A percentile compares a stretch with the other conserved stretches of the same genome.
Conservation (phyloP, 2,329 filamentous ascomycete genomes). For the Aspergillus sclerotialis region DNA sequence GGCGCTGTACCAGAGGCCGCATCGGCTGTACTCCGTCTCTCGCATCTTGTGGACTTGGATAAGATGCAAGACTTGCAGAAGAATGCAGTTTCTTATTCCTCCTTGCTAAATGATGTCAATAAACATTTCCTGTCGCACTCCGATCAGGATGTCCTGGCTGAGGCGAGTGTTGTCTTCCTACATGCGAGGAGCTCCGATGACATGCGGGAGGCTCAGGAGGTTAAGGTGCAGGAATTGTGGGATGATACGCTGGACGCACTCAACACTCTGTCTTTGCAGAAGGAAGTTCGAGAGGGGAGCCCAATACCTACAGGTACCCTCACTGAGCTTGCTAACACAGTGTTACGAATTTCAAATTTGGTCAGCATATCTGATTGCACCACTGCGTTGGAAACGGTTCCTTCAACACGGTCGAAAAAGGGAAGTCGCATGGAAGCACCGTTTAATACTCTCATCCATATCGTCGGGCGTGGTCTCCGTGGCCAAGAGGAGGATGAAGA, state of each 20-base stretch:
- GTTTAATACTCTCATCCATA: conserved; percentile 63
- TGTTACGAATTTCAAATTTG: conserved; percentile 74
- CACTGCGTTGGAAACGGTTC: conserved; percentile 60
- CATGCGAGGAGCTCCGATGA: conserved; percentile 84
- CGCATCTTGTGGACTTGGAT: conserved; percentile 78
- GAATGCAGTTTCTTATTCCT: conserved; percentile 71
- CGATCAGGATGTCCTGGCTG: conserved; percentile 74
- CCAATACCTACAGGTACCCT: conserved; percentile 61
- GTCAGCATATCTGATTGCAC: conserved; percentile 72
- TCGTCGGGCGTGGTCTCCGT: conserved; percentile 67
- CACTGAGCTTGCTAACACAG: conserved; percentile 63
- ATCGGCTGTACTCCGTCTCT: conserved; percentile 74
- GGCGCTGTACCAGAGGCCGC: conserved; percentile 83
- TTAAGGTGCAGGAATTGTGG: conserved; percentile 76
- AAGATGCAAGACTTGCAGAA: conserved; percentile 85
- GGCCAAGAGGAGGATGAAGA: conserved; percentile 58
- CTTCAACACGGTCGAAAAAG: conserved; percentile 27
- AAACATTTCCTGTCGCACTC: conserved; percentile 92
- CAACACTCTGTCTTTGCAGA: conserved; percentile 61
- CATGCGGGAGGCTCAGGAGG: conserved; percentile 75
- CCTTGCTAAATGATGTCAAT: conserved; percentile 82
- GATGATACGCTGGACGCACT: conserved; percentile 73
- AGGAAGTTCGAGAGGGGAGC: conserved; percentile 64
- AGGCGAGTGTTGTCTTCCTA: conserved; percentile 74
- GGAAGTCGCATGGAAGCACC: conserved; percentile 33